Evolutionary conservation across 176 grass and related monocot genomes (phyloP), one percentile per base, ranked within the genome.

Genomic region (Oryza longistaminata): DNA sequence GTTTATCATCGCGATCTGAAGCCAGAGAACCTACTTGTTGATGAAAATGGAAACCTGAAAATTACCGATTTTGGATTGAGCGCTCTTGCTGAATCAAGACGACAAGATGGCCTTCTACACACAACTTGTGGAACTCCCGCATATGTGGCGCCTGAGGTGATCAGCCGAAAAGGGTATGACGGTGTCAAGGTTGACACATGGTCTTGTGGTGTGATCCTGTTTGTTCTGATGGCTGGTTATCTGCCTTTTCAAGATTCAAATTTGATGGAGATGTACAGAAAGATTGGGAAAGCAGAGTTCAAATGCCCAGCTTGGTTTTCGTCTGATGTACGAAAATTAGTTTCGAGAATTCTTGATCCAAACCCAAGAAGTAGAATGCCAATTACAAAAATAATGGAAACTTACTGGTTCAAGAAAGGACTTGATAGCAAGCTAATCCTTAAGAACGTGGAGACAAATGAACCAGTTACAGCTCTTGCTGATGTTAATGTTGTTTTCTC

Each of bases 11-110:
- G 90, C 62, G 90, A 92, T 71, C 10, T 92, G 49, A 92, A 92
- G 74, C 86, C 78, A 62, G 90, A 92, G 82, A 88, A 92, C 33
- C 29, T 92, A 69, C 90, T 92, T 3, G 67, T 92, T 46, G 82
- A 92, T 45, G 82, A 83, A 34, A 76, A 88, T 83, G 90, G 73
- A 26, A 85, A 88, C 64, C 48, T 92, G 27, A 88, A 92, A 73
- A 84, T 92, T 24, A 86, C 90, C 15, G 90, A 92, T 73, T 92
- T 92, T 79, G 90, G 90, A 61, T 78, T 91, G 78, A 91, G 90
- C 53, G 82, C 90, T 22, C 82, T 91, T 71, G 61, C 81, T 66
- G 83, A 88, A 40, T 88, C 86, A 62, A 86, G 83, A 64, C 67
- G 75, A 35, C 74, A 82, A 67, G 90, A 92, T 34, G 90, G 90